Base-by-base conservation (phyloP, 2,329 filamentous ascomycete genomes). In the Colletotrichum cordylinicola region DNA sequence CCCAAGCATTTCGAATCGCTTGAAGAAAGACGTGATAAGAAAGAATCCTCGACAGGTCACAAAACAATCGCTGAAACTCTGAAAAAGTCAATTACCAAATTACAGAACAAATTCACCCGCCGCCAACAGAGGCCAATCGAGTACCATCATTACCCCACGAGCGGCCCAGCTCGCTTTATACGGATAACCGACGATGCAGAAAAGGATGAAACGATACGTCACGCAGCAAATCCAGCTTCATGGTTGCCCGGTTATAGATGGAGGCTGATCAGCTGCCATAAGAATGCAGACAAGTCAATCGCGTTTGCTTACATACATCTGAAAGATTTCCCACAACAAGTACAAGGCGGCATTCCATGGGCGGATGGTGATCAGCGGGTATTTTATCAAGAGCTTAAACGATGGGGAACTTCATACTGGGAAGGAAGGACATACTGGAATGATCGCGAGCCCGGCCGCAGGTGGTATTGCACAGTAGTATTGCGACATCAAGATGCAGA, bases 1-100 rank as follows among this genome's bases (percentile, higher is more conserved):
- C n/a, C 43, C 6, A 21, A 52, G 43, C 43, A 52, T 52, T 52
- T 52, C 18, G 0, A 21, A 6, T 1, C 43, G 4, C 1, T 52
- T 52, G n/a, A 52, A 4, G 2, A 2, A 52, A 52, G 6, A 0
- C n/a, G 4, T n/a, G 10, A 1, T 0, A 4, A 4, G n/a, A 12
- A 21, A n/a, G 1, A 1, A 52, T 4, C 43, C 21, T 52, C n/a
- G n/a, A 21, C n/a, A 2, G 0, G n/a, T 52, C 43, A 13, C 12
- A 52, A 52, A 52, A 52, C 43, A 13, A 52, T 21, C 4, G 2
- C 6, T 4, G 6, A 52, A 52, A 4, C n/a, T 52, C 43, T 52
- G 4, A 2, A 10, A 52, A 52, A 13, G 9, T 13, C 43, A 52
- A 8, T 52, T 8, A 52, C n/a, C n/a, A 21, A 13, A 4, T 21